These are phyloP conservation scores for Lactuca saligna DNA, from an alignment of 129 eudicot species.

Conservation along the genomic window DNA sequence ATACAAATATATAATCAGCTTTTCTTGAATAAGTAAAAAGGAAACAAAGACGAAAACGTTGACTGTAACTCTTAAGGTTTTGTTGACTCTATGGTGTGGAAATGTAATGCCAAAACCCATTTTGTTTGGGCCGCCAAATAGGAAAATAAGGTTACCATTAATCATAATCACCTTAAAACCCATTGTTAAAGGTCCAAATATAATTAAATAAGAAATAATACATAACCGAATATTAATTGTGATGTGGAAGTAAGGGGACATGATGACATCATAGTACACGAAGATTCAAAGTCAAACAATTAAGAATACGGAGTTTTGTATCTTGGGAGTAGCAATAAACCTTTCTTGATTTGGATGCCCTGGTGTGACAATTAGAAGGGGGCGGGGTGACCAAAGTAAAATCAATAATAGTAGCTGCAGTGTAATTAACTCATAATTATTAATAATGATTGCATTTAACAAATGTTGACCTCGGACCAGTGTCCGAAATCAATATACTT, in stretches of 20 bases:
- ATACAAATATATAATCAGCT: not conserved
- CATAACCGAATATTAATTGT: no score
- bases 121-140: constrained; percentile 8
- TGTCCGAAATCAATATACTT: not conserved
- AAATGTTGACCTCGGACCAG: constrained; percentile 19
- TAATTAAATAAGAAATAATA: constrained; percentile 17
- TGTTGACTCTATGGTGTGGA: constrained; percentile 21
- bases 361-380: constrained; percentile 18
- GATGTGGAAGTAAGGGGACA: constrained; percentile 6
- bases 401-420: constrained; percentile 4
- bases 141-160: not conserved
- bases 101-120: not conserved
- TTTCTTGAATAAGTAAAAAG: constrained; percentile 8
- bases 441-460: constrained; percentile 28
- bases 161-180: not conserved
- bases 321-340: constrained; percentile 20
- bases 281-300: constrained; percentile 18
- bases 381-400: constrained; percentile 23
- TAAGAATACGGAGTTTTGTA: constrained; percentile 15
- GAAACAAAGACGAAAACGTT: constrained; percentile 20
- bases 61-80: not conserved
- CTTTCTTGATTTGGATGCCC: constrained; percentile 21
- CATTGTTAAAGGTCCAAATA: constrained; percentile 6
- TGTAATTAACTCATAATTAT: constrained; percentile 20
- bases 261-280: constrained; percentile 15